These are phyloP conservation scores for Pseudogymnoascus sp. DNA, from an alignment of 2,329 filamentous ascomycete genomes.

Conservation along the genomic window DNA sequence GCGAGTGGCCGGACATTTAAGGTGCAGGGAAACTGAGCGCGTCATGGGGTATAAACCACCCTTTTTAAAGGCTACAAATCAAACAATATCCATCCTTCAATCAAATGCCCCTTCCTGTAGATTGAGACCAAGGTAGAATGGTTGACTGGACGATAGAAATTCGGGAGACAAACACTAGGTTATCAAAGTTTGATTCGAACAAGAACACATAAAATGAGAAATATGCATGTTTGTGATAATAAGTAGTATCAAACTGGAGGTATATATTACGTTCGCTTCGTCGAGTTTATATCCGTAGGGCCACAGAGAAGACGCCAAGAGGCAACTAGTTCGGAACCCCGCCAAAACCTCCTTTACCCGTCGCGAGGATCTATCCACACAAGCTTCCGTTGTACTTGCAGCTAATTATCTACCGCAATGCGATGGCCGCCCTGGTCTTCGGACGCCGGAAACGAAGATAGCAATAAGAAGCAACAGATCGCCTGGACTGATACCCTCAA, in stretches of 20 bases:
- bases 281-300: background rate
- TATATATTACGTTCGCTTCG: background rate
- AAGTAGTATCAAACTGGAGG: background rate
- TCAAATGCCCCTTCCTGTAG: background rate
- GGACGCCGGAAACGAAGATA: slow-evolving; percentile 19
- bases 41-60: background rate
- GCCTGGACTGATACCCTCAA: slow-evolving; percentile 38
- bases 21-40: slow-evolving; percentile 25
- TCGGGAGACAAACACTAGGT: background rate
- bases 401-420: slow-evolving; percentile 29
- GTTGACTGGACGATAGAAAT: background rate
- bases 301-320: background rate
- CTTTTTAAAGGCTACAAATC: background rate
- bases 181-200: background rate
- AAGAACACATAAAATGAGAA: background rate
- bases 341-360: slow-evolving; percentile 3
- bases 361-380: background rate
- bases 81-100: slow-evolving; percentile 2
- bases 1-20: slow-evolving; percentile 90
- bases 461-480: slow-evolving; percentile 28
- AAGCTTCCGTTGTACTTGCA: background rate
- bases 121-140: background rate
- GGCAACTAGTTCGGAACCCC: background rate
- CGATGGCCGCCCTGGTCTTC: slow-evolving; percentile 41
- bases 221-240: background rate